phyloP scores from a whole-genome alignment of 257 asterid species.

The Capsicum rhomboideum region DNA sequence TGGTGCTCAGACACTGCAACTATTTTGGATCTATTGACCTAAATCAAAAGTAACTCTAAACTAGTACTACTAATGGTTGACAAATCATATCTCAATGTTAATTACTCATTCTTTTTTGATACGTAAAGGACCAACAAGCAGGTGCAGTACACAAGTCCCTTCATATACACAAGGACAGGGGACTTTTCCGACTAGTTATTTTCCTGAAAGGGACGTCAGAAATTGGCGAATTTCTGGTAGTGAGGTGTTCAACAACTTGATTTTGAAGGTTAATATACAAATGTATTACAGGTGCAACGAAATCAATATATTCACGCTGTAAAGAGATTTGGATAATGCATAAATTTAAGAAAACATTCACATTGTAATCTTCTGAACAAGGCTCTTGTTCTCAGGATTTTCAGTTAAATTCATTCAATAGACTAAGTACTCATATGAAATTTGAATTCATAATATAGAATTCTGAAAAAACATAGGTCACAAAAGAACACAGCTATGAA shows the following conservation, averaged over 20 bases:
- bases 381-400: too few relatives aligned
- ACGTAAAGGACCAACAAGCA: too few relatives aligned
- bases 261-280: not conserved
- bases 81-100: too few relatives aligned
- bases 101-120: too few relatives aligned
- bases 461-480: not conserved
- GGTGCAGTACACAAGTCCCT: not conserved
- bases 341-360: not conserved
- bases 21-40: too few relatives aligned
- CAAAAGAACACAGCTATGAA: not conserved
- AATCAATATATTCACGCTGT: not conserved
- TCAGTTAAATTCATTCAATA: not conserved
- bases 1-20: too few relatives aligned
- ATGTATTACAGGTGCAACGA: not conserved
- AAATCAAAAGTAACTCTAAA: too few relatives aligned
- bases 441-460: not conserved
- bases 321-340: not conserved
- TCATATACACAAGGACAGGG: not conserved
- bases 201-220: not conserved
- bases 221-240: not conserved
- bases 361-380: not conserved
- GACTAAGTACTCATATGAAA: not conserved
- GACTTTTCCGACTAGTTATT: not conserved
- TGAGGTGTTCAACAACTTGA: not conserved
- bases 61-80: too few relatives aligned